Base-by-base conservation (phyloP, 2,329 filamentous ascomycete species). In the Hypomyces perniciosus region DNA sequence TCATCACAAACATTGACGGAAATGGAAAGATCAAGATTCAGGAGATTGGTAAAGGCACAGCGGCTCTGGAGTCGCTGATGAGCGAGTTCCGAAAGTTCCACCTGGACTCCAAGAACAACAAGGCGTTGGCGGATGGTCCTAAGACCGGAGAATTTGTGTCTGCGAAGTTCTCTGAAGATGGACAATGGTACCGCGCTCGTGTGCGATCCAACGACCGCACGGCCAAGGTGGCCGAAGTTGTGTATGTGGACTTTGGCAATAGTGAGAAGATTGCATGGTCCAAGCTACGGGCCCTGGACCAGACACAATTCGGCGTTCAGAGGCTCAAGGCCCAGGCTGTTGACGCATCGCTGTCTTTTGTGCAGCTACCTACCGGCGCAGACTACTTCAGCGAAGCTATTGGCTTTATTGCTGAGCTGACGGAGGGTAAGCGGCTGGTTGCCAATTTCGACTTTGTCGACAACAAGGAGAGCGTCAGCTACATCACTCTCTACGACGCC, bases 191-290 rank as follows among this genome's bases (percentile, higher is more conserved):
- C 75, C 88, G 93, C 55, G 93, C 88, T 31, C 86, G 85, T 55
- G 83, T 99, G 55, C 86, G 91, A 55, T 84, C 91, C 65, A 96
- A 97, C 70, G 93, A 99, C 72, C 90, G 93, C 55, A 80, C 91
- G 7, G 85, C 85, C 62, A 90, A 93, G 78, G 83, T 88, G 61
- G 86, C 90, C 27, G 93, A 99, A 69, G 86, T 99, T 28, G 74
- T 95, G 42, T 99, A 96, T 71, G 83, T 99, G 56, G 93, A 99
- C 74, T 99, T 95, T 69, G 93, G 93, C 61, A 99, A 99, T 78
- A 86, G 82, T 50, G 93, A 99, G 71, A 86, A 84, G 64, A 77
- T 95, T 51, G 81, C 91, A 0, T 99, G 92, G 90, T 80, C 83
- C 27, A 79, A 81, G 58, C 82, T 99, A 40, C 87, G 93, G 29